Conservation (phyloP, 805 yeast species). For the Schizosaccharomyces lindneri region DNA sequence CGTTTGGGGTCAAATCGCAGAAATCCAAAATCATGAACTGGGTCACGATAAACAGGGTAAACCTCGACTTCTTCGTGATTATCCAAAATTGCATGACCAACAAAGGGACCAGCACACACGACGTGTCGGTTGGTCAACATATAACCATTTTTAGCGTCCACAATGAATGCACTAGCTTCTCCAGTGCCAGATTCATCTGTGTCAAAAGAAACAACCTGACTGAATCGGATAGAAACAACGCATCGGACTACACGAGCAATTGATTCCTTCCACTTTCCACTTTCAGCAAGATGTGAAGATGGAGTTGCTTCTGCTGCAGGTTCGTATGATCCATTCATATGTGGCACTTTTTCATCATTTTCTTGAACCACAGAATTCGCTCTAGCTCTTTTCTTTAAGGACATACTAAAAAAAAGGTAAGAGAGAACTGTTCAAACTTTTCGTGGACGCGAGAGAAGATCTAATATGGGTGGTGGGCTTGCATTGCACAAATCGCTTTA, state of each 20-base stretch:
- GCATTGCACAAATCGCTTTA: no score
- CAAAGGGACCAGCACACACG: conserved; percentile 85
- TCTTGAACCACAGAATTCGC: neutral
- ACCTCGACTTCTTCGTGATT: conserved; percentile 85
- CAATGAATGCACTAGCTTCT: conserved; percentile 92
- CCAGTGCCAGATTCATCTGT: conserved; percentile 57
- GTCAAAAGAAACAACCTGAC: conserved; percentile 69
- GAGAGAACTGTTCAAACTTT: neutral
- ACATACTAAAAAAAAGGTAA: neutral
- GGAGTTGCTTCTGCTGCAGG: neutral
- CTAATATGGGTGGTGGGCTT: no score
- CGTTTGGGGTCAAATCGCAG: conserved; percentile 47
- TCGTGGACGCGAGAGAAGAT: no score
- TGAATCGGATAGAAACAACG: conserved; percentile 72
- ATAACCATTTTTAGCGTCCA: conserved; percentile 57
- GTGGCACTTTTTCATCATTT: neutral
- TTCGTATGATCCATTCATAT: neutral
- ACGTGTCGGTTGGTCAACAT: conserved; percentile 82
- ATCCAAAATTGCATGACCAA: conserved; percentile 76
- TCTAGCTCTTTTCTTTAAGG: neutral
- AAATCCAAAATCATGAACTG: conserved; percentile 87
- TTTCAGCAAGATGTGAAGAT: neutral
- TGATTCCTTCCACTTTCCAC: conserved; percentile 46
- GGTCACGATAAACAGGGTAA: conserved; percentile 62
- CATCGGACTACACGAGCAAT: conserved; percentile 59